phyloP scores from a whole-genome alignment of 345 rosid species.

The Draba incana region DNA sequence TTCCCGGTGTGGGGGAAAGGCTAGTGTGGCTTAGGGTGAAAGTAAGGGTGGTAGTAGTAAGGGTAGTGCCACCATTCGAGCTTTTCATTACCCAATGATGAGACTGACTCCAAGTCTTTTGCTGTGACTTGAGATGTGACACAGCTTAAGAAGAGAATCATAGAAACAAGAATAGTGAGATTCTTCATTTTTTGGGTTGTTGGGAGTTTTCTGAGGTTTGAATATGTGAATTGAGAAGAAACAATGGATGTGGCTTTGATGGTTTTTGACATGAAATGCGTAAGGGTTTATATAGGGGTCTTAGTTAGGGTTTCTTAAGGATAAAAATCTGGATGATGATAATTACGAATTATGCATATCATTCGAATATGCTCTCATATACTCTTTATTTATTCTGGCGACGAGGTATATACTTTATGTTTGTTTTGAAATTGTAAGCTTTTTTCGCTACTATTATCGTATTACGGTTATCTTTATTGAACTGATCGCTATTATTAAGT shows the following conservation, averaged over 20 bases:
- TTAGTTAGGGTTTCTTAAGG: conserved; percentile 12
- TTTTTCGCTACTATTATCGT: not conserved
- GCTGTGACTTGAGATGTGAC: conserved; percentile 23
- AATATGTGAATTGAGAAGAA: conserved; percentile 7
- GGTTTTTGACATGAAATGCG: conserved; percentile 22
- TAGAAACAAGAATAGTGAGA: conserved; percentile 14
- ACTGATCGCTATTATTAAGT: not conserved
- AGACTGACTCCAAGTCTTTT: not conserved
- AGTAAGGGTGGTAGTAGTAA: conserved; percentile 17
- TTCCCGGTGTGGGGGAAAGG: conserved; percentile 30
- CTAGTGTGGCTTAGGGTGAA: conserved; percentile 35
- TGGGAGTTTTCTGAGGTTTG: not conserved
- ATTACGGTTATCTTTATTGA: not conserved
- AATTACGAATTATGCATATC: conserved; percentile 1
- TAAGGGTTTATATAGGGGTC: conserved; percentile 26
- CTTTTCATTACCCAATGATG: conserved; percentile 18
- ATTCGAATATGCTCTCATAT: conserved; percentile 24
- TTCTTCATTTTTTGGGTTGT: conserved; percentile 32
- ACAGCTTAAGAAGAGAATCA: conserved; percentile 24
- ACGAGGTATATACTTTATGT: not conserved
- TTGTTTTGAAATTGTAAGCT: conserved; percentile 11
- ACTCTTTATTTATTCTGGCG: not conserved
- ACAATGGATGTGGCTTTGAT: not conserved
- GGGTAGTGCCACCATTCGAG: conserved; percentile 36
- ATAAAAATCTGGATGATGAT: not conserved